Conservation (phyloP, 306 rosid genomes). For the Corylus avellana region DNA sequence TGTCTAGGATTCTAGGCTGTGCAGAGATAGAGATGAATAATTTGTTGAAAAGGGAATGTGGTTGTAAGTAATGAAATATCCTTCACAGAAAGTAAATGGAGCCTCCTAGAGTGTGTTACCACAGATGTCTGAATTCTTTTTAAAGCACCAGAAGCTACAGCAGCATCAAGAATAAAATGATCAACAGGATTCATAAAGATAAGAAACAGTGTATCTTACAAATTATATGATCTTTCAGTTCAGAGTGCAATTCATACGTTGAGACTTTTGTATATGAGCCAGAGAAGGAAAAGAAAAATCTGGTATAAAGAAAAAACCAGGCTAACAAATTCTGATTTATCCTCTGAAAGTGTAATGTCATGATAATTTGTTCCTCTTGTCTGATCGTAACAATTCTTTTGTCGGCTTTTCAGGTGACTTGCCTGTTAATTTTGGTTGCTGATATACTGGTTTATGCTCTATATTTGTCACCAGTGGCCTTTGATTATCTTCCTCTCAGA, state of each 20-base stretch:
- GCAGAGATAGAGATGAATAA: neutral
- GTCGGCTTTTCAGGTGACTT: slow-evolving; percentile 56
- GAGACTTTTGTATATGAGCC: neutral
- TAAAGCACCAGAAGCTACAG: neutral
- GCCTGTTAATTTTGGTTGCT: slow-evolving; percentile 64
- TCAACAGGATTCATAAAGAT: neutral
- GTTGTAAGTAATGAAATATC: neutral
- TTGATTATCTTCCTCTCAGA: slow-evolving; percentile 82
- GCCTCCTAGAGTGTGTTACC: neutral
- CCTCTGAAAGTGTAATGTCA: neutral
- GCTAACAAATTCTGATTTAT: neutral
- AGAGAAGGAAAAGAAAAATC: slow-evolving; percentile 7
- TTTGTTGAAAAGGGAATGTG: neutral
- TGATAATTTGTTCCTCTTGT: slow-evolving; percentile 14
- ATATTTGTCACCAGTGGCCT: slow-evolving; percentile 69
- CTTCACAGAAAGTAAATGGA: neutral
- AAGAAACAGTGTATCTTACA: neutral
- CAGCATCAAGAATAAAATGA: neutral
- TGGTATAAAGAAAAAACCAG: neutral
- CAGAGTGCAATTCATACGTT: neutral
- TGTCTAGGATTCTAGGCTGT: neutral
- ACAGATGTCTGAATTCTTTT: neutral
- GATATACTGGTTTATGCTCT: slow-evolving; percentile 69
- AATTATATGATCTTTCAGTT: neutral
- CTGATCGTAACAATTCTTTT: slow-evolving; percentile 27